These are phyloP conservation scores for Paramyrothecium sp. DNA, from an alignment of 2,329 filamentous ascomycete species.

Conservation along the genomic window DNA sequence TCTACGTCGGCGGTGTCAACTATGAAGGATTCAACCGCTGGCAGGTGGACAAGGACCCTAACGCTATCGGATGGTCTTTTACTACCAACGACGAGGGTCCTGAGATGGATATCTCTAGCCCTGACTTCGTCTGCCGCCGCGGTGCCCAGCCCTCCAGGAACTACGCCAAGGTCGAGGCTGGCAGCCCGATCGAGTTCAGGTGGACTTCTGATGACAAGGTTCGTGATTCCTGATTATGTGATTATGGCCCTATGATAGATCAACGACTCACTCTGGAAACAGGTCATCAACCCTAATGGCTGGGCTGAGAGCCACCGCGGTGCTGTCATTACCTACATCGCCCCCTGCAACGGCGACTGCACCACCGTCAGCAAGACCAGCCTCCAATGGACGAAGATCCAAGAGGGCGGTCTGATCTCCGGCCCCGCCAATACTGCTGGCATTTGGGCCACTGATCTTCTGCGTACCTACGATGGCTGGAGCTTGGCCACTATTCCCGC, in stretches of 20 bases:
- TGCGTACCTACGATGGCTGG: conserved; percentile 37
- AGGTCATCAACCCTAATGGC: neutral
- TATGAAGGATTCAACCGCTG: neutral
- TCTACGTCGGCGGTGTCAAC: neutral
- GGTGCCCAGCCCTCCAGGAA: conserved; percentile 33
- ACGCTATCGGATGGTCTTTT: neutral
- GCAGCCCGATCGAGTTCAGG: conserved; percentile 35
- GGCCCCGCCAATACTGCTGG: conserved; percentile 10
- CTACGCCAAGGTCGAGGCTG: conserved; percentile 36
- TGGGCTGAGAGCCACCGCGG: conserved; percentile 41
- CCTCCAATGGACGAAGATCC: conserved; percentile 64
- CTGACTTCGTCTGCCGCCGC: conserved; percentile 47
- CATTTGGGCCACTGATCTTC: conserved; percentile 33
- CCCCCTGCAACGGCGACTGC: conserved; percentile 57
- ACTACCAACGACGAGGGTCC: conserved; percentile 40
- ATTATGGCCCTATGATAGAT: conserved; percentile 10
- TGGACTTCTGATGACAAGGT: conserved; percentile 26
- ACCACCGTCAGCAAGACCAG: conserved; percentile 48
- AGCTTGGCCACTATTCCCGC: conserved; percentile 32
- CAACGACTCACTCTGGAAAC: neutral
- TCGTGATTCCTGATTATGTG: conserved; percentile 11
- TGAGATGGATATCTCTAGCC: conserved; percentile 31
- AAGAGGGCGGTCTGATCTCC: conserved; percentile 39
- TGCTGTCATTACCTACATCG: conserved; percentile 63
- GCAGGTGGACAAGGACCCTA: neutral